Base-by-base conservation (phyloP, 2,329 filamentous ascomycete genomes). In the Emergomyces africanus region DNA sequence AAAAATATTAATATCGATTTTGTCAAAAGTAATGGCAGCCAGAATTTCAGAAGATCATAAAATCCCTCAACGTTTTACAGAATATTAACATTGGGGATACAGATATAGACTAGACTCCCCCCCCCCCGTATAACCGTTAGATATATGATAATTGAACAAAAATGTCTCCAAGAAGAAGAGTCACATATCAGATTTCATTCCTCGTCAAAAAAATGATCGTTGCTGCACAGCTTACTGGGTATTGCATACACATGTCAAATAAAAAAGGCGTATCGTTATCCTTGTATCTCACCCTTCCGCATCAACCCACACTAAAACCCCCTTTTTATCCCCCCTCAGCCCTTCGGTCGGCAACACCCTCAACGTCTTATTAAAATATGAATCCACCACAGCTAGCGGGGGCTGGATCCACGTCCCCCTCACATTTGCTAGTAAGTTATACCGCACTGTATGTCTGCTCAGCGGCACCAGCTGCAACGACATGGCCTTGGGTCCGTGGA, bases 291-390 rank as follows among this genome's bases (percentile, higher is more conserved):
- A 55, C 53, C 53, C 53, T 9, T 55, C 53, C 39, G 53, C 57
- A 50, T 76, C 74, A 58, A 76, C 71, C 74, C 74, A 76, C 15
- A 77, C 66, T 61, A 73, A 61, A 30, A 75, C 67, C 0, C 78
- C 79, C 61, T 79, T 81, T 69, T 81, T 82, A 61, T 83, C 81
- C 61, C 67, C 71, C 62, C 74, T 75, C 72, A 79, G 86, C 25
- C 85, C 87, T 68, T 86, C 88, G 0, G 88, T 92, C 1, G 89
- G 85, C 61, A 90, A 83, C 28, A 96, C 85, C 63, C 87, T 84
- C 61, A 97, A 72, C 48, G 88, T 85, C 78, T 96, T 96, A 71
- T 95, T 90, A 73, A 96, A 97, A 67, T 96, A 95, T 66, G 88
- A 86, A 76, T 96, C 92, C 62, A 89, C 81, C 44, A 96, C 89